phyloP scores from a whole-genome alignment of 345 rosid species.

The Populus tremula region DNA sequence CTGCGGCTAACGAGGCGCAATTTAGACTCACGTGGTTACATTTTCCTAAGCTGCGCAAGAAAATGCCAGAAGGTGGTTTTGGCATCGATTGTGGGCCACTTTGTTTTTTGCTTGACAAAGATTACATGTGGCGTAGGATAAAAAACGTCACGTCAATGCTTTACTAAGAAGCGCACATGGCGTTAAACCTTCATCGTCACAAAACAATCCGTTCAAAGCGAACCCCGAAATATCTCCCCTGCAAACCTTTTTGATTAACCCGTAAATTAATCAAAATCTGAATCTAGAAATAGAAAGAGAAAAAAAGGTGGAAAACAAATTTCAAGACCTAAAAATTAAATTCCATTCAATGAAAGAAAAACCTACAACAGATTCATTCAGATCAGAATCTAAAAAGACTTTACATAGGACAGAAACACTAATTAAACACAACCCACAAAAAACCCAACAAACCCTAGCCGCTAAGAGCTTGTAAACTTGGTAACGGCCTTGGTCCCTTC shows the following conservation, averaged over 20 bases:
- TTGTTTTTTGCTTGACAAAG: too few species aligned
- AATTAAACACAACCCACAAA: neutral
- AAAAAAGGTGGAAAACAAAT: too few species aligned
- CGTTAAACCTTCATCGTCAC: neutral
- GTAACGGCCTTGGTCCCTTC: conserved; percentile 31
- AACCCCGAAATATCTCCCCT: neutral
- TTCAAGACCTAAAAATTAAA: neutral
- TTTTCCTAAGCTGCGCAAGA: neutral
- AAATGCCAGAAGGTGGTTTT: neutral
- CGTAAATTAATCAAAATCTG: neutral
- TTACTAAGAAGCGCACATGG: neutral
- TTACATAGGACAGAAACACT: neutral
- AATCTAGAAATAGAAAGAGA: too few species aligned
- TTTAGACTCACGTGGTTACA: neutral
- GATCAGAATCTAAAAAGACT: neutral
- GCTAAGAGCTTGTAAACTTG: conserved; percentile 27
- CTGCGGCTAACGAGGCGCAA: neutral
- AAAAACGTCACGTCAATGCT: neutral
- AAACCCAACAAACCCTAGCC: neutral
- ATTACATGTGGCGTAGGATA: neutral
- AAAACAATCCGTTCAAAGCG: neutral
- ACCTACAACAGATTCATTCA: neutral
- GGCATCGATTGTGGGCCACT: neutral
- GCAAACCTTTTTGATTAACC: neutral
- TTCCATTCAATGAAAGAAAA: neutral